Evolutionary conservation across 108 stramenopile species (phyloP).

Genomic region (Thalassiosira profunda): DNA sequence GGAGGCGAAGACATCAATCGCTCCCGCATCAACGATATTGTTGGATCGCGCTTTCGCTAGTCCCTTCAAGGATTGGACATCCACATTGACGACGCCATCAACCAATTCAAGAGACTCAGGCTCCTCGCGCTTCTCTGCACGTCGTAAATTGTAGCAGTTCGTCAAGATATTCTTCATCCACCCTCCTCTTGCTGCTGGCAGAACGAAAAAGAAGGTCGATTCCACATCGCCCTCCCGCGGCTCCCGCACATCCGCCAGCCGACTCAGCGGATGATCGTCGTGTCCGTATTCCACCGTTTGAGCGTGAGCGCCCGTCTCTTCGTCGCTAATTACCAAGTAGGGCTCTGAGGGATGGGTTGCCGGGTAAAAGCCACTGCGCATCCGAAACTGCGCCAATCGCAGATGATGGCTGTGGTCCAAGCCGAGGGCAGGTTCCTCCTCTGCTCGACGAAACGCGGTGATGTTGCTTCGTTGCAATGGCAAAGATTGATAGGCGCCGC

Average conservation of each 20-base stretch:
- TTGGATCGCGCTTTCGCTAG: constrained; percentile 2
- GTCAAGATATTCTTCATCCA: constrained; percentile 23
- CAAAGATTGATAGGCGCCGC: too few species aligned
- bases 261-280: constrained; percentile 14
- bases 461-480: too few species aligned
- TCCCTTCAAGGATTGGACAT: constrained; percentile 17
- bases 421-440: too few species aligned
- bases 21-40: constrained; percentile 17
- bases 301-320: too few species aligned
- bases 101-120: constrained; percentile 22
- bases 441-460: too few species aligned
- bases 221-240: background rate
- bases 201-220: constrained; percentile 18
- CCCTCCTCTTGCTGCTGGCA: constrained; percentile 15
- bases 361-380: too few species aligned
- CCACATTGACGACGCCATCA: constrained; percentile 20
- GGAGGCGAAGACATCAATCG: constrained; percentile 18
- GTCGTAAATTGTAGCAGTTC: constrained; percentile 22
- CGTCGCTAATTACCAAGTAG: too few species aligned
- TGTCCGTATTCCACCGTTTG: too few species aligned
- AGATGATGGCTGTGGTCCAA: too few species aligned
- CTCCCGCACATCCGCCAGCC: constrained; percentile 12
- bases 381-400: too few species aligned
- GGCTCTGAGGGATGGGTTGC: too few species aligned
- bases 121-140: constrained; percentile 12